phyloP scores from a whole-genome alignment of 345 rosid species.

The Hibiscus mutabilis region DNA sequence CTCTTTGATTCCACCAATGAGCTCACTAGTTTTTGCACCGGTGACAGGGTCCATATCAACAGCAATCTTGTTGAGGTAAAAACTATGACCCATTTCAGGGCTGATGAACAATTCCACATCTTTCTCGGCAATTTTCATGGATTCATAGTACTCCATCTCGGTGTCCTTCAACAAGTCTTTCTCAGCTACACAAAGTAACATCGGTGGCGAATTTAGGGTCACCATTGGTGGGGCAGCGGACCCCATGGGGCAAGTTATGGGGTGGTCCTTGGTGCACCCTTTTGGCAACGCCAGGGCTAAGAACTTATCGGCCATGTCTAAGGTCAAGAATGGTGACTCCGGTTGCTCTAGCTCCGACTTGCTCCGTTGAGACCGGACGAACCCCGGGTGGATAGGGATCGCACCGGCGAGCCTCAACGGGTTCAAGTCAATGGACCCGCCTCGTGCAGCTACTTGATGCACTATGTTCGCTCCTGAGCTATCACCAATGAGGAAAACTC shows the following conservation, averaged over 20 bases:
- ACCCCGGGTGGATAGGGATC: constrained; percentile 45
- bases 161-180: constrained; percentile 46
- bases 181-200: constrained; percentile 45
- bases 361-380: constrained; percentile 48
- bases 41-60: constrained; percentile 38
- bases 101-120: constrained; percentile 41
- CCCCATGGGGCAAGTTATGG: constrained; percentile 62
- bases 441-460: constrained; percentile 36
- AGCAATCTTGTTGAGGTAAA: constrained; percentile 50
- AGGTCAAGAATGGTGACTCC: constrained; percentile 47
- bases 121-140: constrained; percentile 37
- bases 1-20: constrained; percentile 28
- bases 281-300: constrained; percentile 37
- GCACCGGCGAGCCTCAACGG: constrained; percentile 34
- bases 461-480: constrained; percentile 45
- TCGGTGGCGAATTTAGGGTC: constrained; percentile 38
- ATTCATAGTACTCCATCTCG: constrained; percentile 52
- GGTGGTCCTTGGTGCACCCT: constrained; percentile 42
- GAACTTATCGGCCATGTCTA: constrained; percentile 58
- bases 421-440: constrained; percentile 19
- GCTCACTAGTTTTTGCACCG: constrained; percentile 23
- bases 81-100: constrained; percentile 50
- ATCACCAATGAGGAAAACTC: constrained; percentile 43
- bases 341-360: constrained; percentile 53
- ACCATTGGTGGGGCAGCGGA: constrained; percentile 25